Evolutionary conservation across 2,329 filamentous ascomycete species (phyloP).

Genomic region (Sporothrix globosa): DNA sequence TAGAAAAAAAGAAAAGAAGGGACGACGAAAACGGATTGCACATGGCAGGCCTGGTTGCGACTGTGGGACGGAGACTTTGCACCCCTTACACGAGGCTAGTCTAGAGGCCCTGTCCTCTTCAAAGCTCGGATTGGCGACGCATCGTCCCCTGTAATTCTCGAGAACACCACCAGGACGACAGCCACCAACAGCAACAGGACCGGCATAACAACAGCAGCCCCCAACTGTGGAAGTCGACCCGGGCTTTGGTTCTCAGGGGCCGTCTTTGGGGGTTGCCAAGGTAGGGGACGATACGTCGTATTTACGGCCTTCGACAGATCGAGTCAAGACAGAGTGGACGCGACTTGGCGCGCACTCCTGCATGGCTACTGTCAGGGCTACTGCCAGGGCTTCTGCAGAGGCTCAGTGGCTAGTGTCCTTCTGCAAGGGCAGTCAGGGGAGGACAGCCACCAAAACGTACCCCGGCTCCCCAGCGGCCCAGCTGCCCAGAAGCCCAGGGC

Average conservation of each 20-base stretch:
- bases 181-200: background rate
- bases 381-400: background rate
- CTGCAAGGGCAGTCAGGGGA: no score
- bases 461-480: no score
- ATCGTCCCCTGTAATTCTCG: constrained; percentile 3
- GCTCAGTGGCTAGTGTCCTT: no score
- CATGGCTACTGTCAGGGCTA: background rate
- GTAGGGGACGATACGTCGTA: background rate
- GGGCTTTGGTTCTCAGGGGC: background rate
- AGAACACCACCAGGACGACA: background rate
- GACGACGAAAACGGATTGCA: no score
- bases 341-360: background rate
- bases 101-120: background rate
- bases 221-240: background rate
- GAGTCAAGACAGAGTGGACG: no score
- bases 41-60: no score
- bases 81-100: no score
- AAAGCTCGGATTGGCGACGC: constrained; percentile 3
- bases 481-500: no score
- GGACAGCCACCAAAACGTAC: no score
- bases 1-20: no score
- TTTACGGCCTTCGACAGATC: no score
- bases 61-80: no score
- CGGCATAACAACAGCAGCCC: background rate
- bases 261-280: background rate